Evolutionary conservation across 2,329 filamentous ascomycete species (phyloP).

Genomic region (Boeremia lycopersici): DNA sequence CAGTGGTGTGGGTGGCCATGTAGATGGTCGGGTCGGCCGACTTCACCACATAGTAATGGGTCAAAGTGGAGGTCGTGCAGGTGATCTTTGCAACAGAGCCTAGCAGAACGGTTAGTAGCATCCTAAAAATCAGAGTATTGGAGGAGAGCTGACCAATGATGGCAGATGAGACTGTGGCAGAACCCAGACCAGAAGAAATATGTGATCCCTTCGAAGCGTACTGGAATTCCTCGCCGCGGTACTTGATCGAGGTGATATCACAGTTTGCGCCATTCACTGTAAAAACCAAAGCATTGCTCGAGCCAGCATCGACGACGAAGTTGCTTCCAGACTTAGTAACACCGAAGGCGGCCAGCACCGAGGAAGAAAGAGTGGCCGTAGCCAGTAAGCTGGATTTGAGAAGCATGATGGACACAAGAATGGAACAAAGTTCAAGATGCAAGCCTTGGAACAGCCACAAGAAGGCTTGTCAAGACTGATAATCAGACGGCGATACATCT

Average conservation of each 20-base stretch:
- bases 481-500: neutral
- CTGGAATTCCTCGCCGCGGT: constrained; percentile 65
- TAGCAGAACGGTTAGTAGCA: neutral
- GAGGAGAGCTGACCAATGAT: constrained; percentile 33
- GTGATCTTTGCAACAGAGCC: constrained; percentile 61
- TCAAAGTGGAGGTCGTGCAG: constrained; percentile 64
- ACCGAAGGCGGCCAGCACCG: constrained; percentile 44
- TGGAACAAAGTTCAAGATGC: constrained; percentile 1
- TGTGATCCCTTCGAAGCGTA: constrained; percentile 60
- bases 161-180: constrained; percentile 59
- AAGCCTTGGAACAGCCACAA: constrained; percentile 4
- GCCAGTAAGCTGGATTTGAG: constrained; percentile 33
- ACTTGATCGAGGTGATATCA: constrained; percentile 69
- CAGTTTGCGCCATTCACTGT: constrained; percentile 57
- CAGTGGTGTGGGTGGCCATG: constrained; percentile 64
- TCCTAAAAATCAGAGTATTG: neutral
- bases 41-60: constrained; percentile 67
- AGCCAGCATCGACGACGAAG: constrained; percentile 45
- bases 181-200: constrained; percentile 64
- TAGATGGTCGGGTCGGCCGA: constrained; percentile 65
- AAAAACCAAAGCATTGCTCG: constrained; percentile 39
- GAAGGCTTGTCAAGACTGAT: neutral
- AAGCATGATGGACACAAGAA: constrained; percentile 29
- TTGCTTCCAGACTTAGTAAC: constrained; percentile 38
- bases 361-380: constrained; percentile 32